Base-by-base conservation (phyloP, 2,329 filamentous ascomycete species). In the Stachybotrys chlorohalonatus region DNA sequence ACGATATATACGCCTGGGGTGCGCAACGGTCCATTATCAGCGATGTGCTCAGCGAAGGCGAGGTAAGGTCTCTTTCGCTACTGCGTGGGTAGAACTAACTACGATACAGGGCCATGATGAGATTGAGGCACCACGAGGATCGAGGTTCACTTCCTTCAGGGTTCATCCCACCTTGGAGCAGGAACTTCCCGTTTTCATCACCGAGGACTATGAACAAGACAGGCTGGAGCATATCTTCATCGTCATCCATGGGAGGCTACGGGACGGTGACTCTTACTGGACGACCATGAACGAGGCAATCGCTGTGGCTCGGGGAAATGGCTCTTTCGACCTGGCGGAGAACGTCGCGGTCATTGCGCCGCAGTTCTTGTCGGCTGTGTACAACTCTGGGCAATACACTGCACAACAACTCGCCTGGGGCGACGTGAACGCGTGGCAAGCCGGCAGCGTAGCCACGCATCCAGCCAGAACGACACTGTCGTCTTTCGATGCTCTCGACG, bases 181-280 rank as follows among this genome's bases (percentile, higher is more conserved):
- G 11, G 46, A 47, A n/a, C 46, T 47, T 24, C 46, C 46, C 15
- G 17, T 47, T 24, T 47, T 47, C n/a, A 16, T 16, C 8, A 13
- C 15, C n/a, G 46, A 47, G 7, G 16, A 47, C 46, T 47, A 47
- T 47, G 16, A 47, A 3, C 9, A n/a, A 11, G 16, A 24, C 9
- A 11, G 8, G 2, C 16, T 47, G 6, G 11, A 47, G 17, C 46
- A 47, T 24, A n/a, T 47, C 15, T 47, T 13, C 46, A 47, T 47
- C 46, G 46, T 54, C 16, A 53, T 56, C 11, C 56, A 58, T 52
- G 56, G 56, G 8, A 58, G 54, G 48, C 49, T 31, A 4, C 52
- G 56, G 13, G 54, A 58, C 42, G 56, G 56, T 1, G 39, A 51
- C 32, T 5, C 47, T 6, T 58, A 58, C 50, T 58, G 56, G 56